These are phyloP conservation scores for Vitis rupestris DNA, from an alignment of 164 flowering plant species.

Conservation along the genomic window DNA sequence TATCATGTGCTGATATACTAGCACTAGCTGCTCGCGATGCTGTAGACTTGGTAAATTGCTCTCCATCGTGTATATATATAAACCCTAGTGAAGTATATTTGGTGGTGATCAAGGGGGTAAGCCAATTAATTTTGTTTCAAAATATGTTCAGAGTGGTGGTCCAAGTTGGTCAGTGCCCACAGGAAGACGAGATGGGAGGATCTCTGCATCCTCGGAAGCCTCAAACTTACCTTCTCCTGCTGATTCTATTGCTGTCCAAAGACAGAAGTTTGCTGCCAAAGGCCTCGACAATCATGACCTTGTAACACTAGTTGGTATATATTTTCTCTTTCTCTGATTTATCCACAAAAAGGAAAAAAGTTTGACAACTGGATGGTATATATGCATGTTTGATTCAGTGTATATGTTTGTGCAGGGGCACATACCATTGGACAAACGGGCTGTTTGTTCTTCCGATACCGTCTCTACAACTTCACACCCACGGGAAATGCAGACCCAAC, in stretches of 20 bases:
- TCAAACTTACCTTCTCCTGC: constrained; percentile 56
- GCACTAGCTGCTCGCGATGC: constrained; percentile 78
- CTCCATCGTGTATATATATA: no score
- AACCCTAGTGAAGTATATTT: no score
- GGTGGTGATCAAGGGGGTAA: no score
- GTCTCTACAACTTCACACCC: constrained; percentile 69
- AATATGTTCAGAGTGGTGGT: constrained; percentile 45
- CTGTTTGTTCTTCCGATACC: constrained; percentile 58
- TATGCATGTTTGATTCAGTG: no score
- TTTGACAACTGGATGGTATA: no score
- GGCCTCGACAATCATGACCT: constrained; percentile 71
- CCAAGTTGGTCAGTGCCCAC: constrained; percentile 73
- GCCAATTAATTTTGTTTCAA: no score
- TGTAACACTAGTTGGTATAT: constrained; percentile 71
- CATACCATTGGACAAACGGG: constrained; percentile 78
- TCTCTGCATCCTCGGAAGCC: constrained; percentile 54
- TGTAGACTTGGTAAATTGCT: constrained; percentile 50
- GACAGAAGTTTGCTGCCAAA: constrained; percentile 63
- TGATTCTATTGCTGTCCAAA: constrained; percentile 54
- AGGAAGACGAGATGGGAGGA: constrained; percentile 70
- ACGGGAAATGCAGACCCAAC: constrained; percentile 71
- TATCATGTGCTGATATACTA: constrained; percentile 76
- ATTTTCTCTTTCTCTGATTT: not conserved
- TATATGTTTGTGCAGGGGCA: constrained; percentile 44
- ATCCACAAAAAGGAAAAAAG: not conserved